Conservation (phyloP, 306 rosid genomes). For the Pyrus betulifolia region DNA sequence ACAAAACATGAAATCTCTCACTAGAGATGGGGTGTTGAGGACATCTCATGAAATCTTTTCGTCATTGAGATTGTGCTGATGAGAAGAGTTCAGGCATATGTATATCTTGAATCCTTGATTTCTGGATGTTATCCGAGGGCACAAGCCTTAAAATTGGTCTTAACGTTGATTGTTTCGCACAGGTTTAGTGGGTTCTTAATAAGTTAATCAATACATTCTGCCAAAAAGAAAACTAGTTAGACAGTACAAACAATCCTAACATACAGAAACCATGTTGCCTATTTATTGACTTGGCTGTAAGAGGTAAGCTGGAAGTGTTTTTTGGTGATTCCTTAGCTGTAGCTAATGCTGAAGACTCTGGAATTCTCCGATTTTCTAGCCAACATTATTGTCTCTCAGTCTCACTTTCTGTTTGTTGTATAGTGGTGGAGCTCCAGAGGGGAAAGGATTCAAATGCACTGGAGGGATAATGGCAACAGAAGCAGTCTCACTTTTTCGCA, state of each 20-base stretch:
- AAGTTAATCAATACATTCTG: not conserved
- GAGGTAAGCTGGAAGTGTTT: no score
- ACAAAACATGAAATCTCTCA: not conserved
- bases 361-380: not conserved
- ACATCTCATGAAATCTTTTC: not conserved
- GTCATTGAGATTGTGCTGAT: not conserved
- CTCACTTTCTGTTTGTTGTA: conserved; percentile 14
- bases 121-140: not conserved
- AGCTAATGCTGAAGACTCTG: no score
- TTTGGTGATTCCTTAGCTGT: no score
- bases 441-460: conserved; percentile 59
- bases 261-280: no score
- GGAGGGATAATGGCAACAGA: conserved; percentile 93
- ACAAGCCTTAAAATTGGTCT: not conserved
- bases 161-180: not conserved
- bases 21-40: not conserved
- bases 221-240: no score
- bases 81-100: not conserved
- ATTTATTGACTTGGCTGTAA: no score
- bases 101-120: not conserved
- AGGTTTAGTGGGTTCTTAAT: not conserved
- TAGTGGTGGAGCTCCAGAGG: conserved; percentile 31
- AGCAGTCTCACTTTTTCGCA: conserved; percentile 66
- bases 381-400: not conserved
- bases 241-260: not conserved